Conservation (phyloP, 2,329 filamentous ascomycete genomes). For the Albophoma yamanashiensis region DNA sequence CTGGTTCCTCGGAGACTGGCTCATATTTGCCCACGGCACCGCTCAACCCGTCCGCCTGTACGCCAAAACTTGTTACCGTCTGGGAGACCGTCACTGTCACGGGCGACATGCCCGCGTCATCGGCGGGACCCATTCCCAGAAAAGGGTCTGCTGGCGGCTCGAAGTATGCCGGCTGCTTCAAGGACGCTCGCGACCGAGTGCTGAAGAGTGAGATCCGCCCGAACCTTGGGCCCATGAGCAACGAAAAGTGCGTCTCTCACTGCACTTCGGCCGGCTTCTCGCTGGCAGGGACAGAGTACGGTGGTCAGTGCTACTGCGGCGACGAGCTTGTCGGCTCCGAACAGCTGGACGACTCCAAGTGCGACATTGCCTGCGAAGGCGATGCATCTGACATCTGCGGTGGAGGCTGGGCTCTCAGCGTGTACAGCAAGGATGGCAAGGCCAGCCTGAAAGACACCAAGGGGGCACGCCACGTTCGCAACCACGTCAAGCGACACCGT, state of each 20-base stretch:
- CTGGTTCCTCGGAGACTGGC: background rate
- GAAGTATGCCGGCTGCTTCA: slow-evolving; percentile 33
- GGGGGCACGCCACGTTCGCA: slow-evolving; percentile 24
- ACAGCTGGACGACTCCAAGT: slow-evolving; percentile 31
- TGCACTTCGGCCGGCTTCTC: slow-evolving; percentile 31
- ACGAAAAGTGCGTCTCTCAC: slow-evolving; percentile 35
- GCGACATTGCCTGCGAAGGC: slow-evolving; percentile 35
- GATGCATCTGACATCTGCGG: slow-evolving; percentile 38
- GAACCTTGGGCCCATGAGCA: slow-evolving; percentile 30
- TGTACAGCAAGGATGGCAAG: slow-evolving; percentile 29
- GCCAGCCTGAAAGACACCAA: slow-evolving; percentile 15
- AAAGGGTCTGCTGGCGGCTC: slow-evolving; percentile 15
- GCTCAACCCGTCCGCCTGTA: slow-evolving; percentile 5
- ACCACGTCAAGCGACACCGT: slow-evolving; percentile 23
- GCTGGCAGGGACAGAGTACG: slow-evolving; percentile 40
- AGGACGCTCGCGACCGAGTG: slow-evolving; percentile 23
- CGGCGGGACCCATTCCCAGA: slow-evolving; percentile 2
- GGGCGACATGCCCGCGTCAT: slow-evolving; percentile 10
- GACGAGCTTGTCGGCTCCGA: slow-evolving; percentile 21
- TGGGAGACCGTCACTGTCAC: slow-evolving; percentile 37
- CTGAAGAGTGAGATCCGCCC: slow-evolving; percentile 28
- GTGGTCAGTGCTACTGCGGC: slow-evolving; percentile 43
- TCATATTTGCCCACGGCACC: background rate
- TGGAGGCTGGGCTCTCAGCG: slow-evolving; percentile 32
- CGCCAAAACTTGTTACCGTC: slow-evolving; percentile 24